Conservation (phyloP, 805 yeast species). For the Cyberlindnera maclurae region DNA sequence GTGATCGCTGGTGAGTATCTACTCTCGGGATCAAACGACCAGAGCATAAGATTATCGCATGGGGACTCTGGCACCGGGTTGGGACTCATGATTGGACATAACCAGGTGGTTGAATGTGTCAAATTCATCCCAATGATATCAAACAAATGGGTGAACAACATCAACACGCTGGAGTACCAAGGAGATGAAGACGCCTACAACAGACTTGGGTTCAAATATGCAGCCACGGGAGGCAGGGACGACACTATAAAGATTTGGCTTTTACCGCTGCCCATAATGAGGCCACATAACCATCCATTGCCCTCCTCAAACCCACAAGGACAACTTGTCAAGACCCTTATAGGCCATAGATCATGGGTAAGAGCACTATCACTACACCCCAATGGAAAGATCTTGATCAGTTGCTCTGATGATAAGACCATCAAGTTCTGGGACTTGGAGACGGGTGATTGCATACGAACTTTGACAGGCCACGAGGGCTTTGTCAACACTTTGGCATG, state of each 20-base stretch:
- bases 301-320: constrained; percentile 60
- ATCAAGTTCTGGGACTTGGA: constrained; percentile 73
- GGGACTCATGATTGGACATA: constrained; percentile 66
- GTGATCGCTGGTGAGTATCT: constrained; percentile 39
- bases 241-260: constrained; percentile 70
- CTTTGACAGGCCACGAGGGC: constrained; percentile 61
- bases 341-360: constrained; percentile 87
- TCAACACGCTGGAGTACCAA: constrained; percentile 24
- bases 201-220: constrained; percentile 56
- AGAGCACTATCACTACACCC: constrained; percentile 67
- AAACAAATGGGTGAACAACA: constrained; percentile 40
- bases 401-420: constrained; percentile 74
- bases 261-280: constrained; percentile 56
- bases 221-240: constrained; percentile 78
- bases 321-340: constrained; percentile 44
- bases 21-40: constrained; percentile 75
- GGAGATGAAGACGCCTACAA: constrained; percentile 23
- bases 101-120: constrained; percentile 74
- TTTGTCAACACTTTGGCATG: constrained; percentile 60
- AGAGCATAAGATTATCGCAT: constrained; percentile 61
- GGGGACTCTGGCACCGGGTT: constrained; percentile 60
- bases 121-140: constrained; percentile 54
- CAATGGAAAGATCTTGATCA: constrained; percentile 58
- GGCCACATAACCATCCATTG: constrained; percentile 47
- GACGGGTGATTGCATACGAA: constrained; percentile 39